Evolutionary conservation across 2,329 filamentous ascomycete genomes (phyloP).

Genomic region (Penicillium sp.): DNA sequence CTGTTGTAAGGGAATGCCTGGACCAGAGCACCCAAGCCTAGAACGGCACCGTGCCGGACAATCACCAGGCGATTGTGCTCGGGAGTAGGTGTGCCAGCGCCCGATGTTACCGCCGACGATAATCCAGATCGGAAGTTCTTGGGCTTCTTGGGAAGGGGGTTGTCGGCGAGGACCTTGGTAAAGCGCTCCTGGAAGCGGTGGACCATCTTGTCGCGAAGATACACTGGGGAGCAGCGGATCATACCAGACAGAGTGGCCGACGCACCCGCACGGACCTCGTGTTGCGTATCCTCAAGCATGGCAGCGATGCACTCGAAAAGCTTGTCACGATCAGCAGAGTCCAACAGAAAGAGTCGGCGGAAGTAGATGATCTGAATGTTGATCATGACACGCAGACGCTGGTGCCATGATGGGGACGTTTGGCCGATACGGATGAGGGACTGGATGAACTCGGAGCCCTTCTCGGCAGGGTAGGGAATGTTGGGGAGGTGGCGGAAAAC

Average conservation of each 20-base stretch:
- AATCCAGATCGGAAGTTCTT: slow-evolving; percentile 38
- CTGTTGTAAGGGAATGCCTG: slow-evolving; percentile 96
- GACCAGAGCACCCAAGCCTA: slow-evolving; percentile 86
- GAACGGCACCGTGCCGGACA: slow-evolving; percentile 81
- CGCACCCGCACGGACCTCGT: slow-evolving; percentile 93
- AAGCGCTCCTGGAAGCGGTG: slow-evolving; percentile 75
- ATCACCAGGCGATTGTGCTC: slow-evolving; percentile 73
- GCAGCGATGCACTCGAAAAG: slow-evolving; percentile 91
- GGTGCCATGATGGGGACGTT: slow-evolving; percentile 86
- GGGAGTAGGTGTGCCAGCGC: slow-evolving; percentile 51
- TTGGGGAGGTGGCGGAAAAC: slow-evolving; percentile 97
- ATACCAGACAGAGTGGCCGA: slow-evolving; percentile 91
- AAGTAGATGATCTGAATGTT: slow-evolving; percentile 99
- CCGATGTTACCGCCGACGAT: slow-evolving; percentile 45
- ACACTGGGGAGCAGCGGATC: slow-evolving; percentile 89
- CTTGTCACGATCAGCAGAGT: slow-evolving; percentile 69
- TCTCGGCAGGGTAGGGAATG: slow-evolving; percentile 83
- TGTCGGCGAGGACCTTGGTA: slow-evolving; percentile 72
- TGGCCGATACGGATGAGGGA: slow-evolving; percentile 86
- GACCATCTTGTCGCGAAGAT: slow-evolving; percentile 77
- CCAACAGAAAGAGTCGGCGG: slow-evolving; percentile 86
- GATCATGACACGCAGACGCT: slow-evolving; percentile 88
- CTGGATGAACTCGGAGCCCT: slow-evolving; percentile 81
- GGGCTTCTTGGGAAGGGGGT: slow-evolving; percentile 78
- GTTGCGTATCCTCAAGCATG: slow-evolving; percentile 89